Evolutionary conservation across 169 alveolate species (phyloP).

Genomic region (Perkinsus chesapeaki): DNA sequence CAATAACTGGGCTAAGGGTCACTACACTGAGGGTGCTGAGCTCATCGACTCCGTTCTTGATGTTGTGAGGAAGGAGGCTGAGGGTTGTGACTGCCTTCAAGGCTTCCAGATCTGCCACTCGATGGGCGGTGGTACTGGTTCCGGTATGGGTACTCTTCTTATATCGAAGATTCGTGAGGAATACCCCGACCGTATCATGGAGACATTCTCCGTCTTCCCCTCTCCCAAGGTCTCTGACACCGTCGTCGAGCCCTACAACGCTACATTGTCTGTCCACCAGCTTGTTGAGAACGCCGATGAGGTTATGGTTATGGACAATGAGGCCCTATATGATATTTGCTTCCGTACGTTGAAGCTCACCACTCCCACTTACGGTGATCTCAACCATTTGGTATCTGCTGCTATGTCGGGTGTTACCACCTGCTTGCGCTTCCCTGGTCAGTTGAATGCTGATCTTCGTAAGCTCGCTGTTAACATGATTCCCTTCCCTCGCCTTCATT

Average conservation of each 20-base stretch:
- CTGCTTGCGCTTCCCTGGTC: constrained; percentile 95
- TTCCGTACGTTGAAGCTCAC: constrained; percentile 97
- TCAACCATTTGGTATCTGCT: constrained; percentile 95
- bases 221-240: constrained; percentile 97
- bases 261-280: constrained; percentile 94
- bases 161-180: constrained; percentile 93
- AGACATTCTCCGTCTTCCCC: constrained; percentile 92
- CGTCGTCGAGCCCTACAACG: constrained; percentile 98
- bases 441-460: constrained; percentile 90
- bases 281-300: constrained; percentile 95
- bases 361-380: constrained; percentile 97
- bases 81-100: constrained; percentile 95
- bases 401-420: constrained; percentile 98
- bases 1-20: constrained; percentile 99
- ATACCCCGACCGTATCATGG: constrained; percentile 96
- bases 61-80: constrained; percentile 98
- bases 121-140: constrained; percentile 98
- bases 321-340: constrained; percentile 98
- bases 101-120: constrained; percentile 81
- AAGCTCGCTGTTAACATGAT: constrained; percentile 90
- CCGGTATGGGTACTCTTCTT: constrained; percentile 96
- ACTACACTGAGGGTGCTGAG: constrained; percentile 98
- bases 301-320: constrained; percentile 90
- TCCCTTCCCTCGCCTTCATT: constrained; percentile 98
- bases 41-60: constrained; percentile 94